A percentile compares a stretch with the other conserved stretches of the same genome.
These are phyloP conservation scores for Ephemerocybe angulata DNA, from an alignment of 768 basidiomycete genomes.

Conservation along the genomic window DNA sequence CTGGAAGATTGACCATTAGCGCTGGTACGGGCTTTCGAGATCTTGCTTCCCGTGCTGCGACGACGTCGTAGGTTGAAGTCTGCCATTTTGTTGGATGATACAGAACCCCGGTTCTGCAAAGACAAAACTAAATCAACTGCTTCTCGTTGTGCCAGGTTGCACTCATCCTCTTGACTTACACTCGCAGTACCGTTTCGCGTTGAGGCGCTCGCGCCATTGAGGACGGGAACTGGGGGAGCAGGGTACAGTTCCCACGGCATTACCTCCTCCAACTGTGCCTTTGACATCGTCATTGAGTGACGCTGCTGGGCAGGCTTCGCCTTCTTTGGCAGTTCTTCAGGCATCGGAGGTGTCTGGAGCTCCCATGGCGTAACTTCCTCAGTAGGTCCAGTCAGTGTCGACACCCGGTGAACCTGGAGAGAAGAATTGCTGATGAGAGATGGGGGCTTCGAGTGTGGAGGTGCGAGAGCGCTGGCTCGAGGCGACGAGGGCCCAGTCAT, in stretches of 20 bases:
- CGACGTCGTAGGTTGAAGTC: constrained; percentile 23
- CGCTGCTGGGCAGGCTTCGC: constrained; percentile 15
- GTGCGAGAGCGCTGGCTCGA: constrained; percentile 5
- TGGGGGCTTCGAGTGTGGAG: constrained; percentile 2
- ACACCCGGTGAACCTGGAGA: constrained; percentile 5
- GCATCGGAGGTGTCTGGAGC: constrained; percentile 16
- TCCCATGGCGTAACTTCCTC: constrained; percentile 31
- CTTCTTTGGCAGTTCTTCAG: constrained; percentile 4
- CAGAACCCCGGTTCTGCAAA: constrained; percentile 25
- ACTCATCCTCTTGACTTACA: constrained; percentile 11
- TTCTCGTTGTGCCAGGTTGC: background rate
- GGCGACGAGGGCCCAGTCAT: too few relatives aligned
- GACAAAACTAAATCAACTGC: background rate
- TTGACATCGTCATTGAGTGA: constrained; percentile 19
- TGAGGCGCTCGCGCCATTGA: constrained; percentile 2
- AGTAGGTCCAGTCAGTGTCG: constrained; percentile 19
- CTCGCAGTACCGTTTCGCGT: constrained; percentile 8
- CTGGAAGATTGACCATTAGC: background rate
- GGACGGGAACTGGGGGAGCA: constrained; percentile 15
- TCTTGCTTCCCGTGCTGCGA: constrained; percentile 14
- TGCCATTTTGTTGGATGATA: constrained; percentile 23
- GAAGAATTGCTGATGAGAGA: constrained; percentile 9
- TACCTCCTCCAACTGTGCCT: constrained; percentile 25
- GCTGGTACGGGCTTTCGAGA: constrained; percentile 5
- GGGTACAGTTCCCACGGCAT: constrained; percentile 30